A percentile compares a stretch with the other conserved stretches of the same genome.
Evolutionary conservation across 2,329 filamentous ascomycete species (phyloP).

Genomic region (Aspergillus awamori): DNA sequence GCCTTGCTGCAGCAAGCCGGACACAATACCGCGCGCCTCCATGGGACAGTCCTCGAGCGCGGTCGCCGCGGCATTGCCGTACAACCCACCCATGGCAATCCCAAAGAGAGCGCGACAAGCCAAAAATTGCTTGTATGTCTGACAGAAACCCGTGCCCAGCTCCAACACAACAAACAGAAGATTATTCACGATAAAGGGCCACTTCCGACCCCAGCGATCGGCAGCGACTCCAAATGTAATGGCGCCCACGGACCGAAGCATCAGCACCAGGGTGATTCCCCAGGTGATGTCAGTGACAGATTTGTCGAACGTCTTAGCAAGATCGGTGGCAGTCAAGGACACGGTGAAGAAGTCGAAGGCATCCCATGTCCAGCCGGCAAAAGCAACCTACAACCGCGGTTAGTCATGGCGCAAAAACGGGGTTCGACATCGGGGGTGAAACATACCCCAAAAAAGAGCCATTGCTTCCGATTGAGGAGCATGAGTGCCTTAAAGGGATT

Average conservation of each 20-base stretch:
- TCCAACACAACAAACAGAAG: constrained; percentile 64
- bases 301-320: constrained; percentile 58
- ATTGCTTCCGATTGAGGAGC: constrained; percentile 58
- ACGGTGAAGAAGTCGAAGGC: constrained; percentile 67
- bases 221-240: constrained; percentile 58
- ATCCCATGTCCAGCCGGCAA: constrained; percentile 58
- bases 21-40: constrained; percentile 61
- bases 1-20: constrained; percentile 65
- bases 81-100: constrained; percentile 66
- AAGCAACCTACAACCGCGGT: constrained; percentile 35
- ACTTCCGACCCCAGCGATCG: constrained; percentile 60
- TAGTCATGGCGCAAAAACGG: background rate
- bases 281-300: constrained; percentile 63
- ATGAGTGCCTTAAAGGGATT: constrained; percentile 58
- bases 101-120: constrained; percentile 63
- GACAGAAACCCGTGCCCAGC: constrained; percentile 61
- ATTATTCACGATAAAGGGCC: constrained; percentile 64
- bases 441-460: constrained; percentile 58
- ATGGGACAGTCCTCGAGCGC: constrained; percentile 65
- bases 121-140: constrained; percentile 61
- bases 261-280: constrained; percentile 60
- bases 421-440: background rate
- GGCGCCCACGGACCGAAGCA: constrained; percentile 63
- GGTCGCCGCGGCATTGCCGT: constrained; percentile 64
- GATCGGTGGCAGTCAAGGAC: constrained; percentile 56